These are phyloP conservation scores for Hypoxylon sp. DNA, from an alignment of 2,329 filamentous ascomycete genomes.

Conservation along the genomic window DNA sequence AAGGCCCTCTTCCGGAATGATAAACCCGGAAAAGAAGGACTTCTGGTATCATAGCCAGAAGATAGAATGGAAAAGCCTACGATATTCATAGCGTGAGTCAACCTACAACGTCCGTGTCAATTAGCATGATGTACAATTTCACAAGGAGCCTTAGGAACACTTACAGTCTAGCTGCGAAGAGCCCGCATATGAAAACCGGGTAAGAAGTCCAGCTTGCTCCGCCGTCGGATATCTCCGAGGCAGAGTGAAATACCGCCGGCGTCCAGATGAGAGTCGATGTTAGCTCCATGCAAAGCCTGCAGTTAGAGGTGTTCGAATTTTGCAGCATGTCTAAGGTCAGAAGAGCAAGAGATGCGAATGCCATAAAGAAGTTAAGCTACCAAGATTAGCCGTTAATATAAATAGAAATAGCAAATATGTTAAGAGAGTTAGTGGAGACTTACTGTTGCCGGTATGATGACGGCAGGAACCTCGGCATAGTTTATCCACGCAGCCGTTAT, in stretches of 20 bases:
- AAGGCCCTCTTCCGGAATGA: neutral
- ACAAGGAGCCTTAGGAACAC: neutral
- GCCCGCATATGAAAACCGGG: neutral
- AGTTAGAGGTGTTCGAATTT: neutral
- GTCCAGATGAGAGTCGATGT: slow-evolving; percentile 14
- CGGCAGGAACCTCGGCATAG: neutral
- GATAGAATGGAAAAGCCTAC: neutral
- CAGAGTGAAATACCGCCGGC: slow-evolving; percentile 1
- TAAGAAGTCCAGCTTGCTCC: neutral
- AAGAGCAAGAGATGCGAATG: slow-evolving; percentile 3
- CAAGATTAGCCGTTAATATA: neutral
- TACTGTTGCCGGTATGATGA: slow-evolving; percentile 3
- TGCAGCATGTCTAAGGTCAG: neutral
- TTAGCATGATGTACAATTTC: neutral
- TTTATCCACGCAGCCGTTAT: neutral
- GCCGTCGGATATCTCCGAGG: neutral
- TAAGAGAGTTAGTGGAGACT: neutral
- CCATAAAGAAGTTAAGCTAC: slow-evolving; percentile 12
- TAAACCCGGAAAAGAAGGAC: slow-evolving; percentile 4
- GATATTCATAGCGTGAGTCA: slow-evolving; percentile 2
- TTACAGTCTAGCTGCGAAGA: slow-evolving; percentile 5
- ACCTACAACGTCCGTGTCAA: slow-evolving; percentile 1
- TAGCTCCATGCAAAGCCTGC: slow-evolving; percentile 9
- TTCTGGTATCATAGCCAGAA: slow-evolving; percentile 15
- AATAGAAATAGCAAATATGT: neutral